phyloP scores from a whole-genome alignment of 352 stramenopile genomes.

The Globisporangium perplexum region DNA sequence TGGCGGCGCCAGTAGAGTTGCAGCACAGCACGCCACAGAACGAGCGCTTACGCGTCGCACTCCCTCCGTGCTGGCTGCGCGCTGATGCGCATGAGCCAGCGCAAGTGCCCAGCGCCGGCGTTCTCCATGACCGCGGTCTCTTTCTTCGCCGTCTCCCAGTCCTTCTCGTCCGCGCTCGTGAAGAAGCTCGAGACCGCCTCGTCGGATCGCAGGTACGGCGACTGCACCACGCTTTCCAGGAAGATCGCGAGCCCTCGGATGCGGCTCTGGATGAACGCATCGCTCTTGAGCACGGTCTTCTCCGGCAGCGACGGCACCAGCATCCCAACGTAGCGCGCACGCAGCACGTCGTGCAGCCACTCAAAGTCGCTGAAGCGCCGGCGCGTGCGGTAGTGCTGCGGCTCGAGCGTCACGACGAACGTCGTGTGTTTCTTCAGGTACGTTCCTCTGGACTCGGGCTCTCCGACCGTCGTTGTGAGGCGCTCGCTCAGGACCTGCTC shows the following conservation, averaged over 20 bases:
- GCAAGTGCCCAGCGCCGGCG: slow-evolving; percentile 47
- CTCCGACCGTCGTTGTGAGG: slow-evolving; percentile 22
- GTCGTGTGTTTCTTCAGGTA: slow-evolving; percentile 77
- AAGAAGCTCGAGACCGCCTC: slow-evolving; percentile 48
- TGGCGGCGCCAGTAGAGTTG: not conserved
- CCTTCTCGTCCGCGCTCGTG: slow-evolving; percentile 29
- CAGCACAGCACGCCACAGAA: not conserved
- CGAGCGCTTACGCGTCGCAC: slow-evolving; percentile 30
- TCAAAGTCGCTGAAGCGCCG: slow-evolving; percentile 72
- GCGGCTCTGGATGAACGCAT: slow-evolving; percentile 52
- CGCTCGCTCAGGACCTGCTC: slow-evolving; percentile 5
- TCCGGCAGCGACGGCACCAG: slow-evolving; percentile 61
- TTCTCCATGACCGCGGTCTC: slow-evolving; percentile 50
- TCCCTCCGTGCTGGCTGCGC: slow-evolving; percentile 21
- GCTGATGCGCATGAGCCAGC: slow-evolving; percentile 60
- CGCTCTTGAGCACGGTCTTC: slow-evolving; percentile 55
- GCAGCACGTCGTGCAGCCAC: slow-evolving; percentile 60
- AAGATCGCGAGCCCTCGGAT: slow-evolving; percentile 57
- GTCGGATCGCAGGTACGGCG: slow-evolving; percentile 55
- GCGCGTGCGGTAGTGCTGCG: slow-evolving; percentile 26
- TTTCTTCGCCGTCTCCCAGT: slow-evolving; percentile 60
- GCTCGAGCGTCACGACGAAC: slow-evolving; percentile 39
- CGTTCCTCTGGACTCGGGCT: slow-evolving; percentile 46
- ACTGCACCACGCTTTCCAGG: slow-evolving; percentile 45
- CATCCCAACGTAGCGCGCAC: slow-evolving; percentile 55